Evolutionary conservation across 106 monocot genomes (phyloP).

Genomic region (Apostasia shenzhenica): DNA sequence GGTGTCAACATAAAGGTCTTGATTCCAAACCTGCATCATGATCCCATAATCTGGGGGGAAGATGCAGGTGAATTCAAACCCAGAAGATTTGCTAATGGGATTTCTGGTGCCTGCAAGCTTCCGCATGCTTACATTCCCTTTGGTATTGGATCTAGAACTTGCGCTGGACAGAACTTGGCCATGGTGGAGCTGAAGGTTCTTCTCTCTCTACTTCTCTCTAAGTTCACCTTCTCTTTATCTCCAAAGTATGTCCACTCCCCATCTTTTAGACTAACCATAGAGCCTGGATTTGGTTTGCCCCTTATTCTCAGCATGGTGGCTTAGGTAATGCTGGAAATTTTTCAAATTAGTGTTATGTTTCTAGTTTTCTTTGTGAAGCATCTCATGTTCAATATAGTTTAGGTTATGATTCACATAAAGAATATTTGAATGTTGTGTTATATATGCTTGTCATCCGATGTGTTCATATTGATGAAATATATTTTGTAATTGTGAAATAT

Average conservation of each 20-base stretch:
- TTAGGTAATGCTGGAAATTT: too few relatives aligned
- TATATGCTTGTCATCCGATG: too few relatives aligned
- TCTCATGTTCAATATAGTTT: too few relatives aligned
- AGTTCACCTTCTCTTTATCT: conserved; percentile 1
- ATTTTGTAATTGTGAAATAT: too few relatives aligned
- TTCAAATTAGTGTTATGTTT: too few relatives aligned
- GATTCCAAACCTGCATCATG: conserved; percentile 13
- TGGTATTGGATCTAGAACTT: conserved; percentile 3
- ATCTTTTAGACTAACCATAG: background rate
- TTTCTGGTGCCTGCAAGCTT: conserved; percentile 13
- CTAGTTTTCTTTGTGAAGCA: too few relatives aligned
- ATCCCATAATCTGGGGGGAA: conserved; percentile 13
- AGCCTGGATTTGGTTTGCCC: background rate
- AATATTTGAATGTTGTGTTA: too few relatives aligned
- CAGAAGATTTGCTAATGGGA: conserved; percentile 9
- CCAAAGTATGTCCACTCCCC: conserved; percentile 9
- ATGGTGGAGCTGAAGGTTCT: conserved; percentile 9
- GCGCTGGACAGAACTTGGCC: conserved; percentile 8
- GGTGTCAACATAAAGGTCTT: conserved; percentile 11
- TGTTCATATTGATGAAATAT: too few relatives aligned
- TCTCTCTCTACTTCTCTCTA: background rate
- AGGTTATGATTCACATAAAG: too few relatives aligned
- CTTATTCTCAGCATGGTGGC: too few relatives aligned
- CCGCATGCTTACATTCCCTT: conserved; percentile 25
- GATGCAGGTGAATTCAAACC: conserved; percentile 11